A percentile compares a stretch with the other conserved stretches of the same genome.
These are phyloP conservation scores for Triticum turgidum DNA, from an alignment of 176 grass and related monocot species.

Conservation along the genomic window DNA sequence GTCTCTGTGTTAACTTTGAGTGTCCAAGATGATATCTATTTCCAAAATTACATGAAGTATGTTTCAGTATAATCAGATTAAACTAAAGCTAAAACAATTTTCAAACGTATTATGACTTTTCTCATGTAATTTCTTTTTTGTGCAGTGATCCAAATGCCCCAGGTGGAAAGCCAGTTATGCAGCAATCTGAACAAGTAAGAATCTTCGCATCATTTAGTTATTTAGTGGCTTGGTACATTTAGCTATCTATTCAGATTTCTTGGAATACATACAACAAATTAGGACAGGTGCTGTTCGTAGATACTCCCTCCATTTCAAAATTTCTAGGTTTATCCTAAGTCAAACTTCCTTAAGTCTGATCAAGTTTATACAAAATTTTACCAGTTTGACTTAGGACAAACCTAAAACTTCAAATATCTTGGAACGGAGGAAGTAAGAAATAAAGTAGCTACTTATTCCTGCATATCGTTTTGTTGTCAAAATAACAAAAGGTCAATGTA, in stretches of 20 bases:
- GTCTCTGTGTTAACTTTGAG: conserved; percentile 55
- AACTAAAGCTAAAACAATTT: neutral
- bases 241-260: neutral
- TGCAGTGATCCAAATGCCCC: conserved; percentile 82
- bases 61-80: conserved; percentile 5
- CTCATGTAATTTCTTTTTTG: conserved; percentile 12
- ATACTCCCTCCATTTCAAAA: neutral
- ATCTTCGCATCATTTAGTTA: neutral
- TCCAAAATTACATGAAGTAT: conserved; percentile 95
- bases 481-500: neutral
- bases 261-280: neutral
- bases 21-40: conserved; percentile 77
- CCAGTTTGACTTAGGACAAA: no score
- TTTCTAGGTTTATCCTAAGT: no score
- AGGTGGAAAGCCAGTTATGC: conserved; percentile 81
- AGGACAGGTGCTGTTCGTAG: neutral
- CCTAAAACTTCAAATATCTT: no score
- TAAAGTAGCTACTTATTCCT: neutral
- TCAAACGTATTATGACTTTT: conserved; percentile 13
- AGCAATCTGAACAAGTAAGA: conserved; percentile 54
- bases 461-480: neutral
- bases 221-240: neutral
- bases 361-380: no score
- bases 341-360: no score
- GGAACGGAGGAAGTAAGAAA: neutral